phyloP scores from a whole-genome alignment of 768 basidiomycete species.

The Chalciporus sphaerocephalus region DNA sequence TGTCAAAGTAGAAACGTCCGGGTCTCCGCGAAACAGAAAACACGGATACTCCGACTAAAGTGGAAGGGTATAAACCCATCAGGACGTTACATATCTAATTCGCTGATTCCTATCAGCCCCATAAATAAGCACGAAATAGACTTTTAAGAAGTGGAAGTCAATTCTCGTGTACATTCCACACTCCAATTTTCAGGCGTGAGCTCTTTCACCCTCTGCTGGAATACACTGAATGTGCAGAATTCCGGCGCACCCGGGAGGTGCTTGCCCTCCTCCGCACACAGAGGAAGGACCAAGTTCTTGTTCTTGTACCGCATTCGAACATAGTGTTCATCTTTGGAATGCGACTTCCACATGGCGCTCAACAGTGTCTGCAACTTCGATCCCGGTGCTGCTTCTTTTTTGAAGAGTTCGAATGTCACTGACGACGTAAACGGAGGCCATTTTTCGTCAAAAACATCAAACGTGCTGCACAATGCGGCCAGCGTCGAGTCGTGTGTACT shows the following conservation, averaged over 20 bases:
- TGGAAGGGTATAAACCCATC: conserved; percentile 68
- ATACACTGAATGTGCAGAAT: conserved; percentile 66
- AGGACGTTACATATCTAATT: no score
- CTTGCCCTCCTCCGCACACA: conserved; percentile 61
- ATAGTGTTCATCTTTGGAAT: conserved; percentile 38
- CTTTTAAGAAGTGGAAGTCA: neutral
- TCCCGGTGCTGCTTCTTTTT: conserved; percentile 22
- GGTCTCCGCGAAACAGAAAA: no score
- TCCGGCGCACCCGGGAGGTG: conserved; percentile 69
- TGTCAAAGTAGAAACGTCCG: no score
- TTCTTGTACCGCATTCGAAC: conserved; percentile 79
- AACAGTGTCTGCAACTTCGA: conserved; percentile 39
- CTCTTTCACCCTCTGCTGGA: conserved; percentile 56
- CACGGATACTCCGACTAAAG: conserved; percentile 33
- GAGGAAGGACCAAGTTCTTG: conserved; percentile 54
- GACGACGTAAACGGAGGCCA: conserved; percentile 77
- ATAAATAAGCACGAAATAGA: neutral
- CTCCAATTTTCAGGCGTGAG: conserved; percentile 66
- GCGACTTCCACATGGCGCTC: conserved; percentile 35
- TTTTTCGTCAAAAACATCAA: conserved; percentile 69
- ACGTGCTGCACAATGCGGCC: conserved; percentile 56
- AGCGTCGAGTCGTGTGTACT: conserved; percentile 71
- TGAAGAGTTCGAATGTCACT: conserved; percentile 72
- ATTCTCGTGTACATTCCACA: conserved; percentile 49
- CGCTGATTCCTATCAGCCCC: no score